phyloP scores from a whole-genome alignment of 495 filamentous ascomycete genomes.

The Talaromyces nanjingensis region DNA sequence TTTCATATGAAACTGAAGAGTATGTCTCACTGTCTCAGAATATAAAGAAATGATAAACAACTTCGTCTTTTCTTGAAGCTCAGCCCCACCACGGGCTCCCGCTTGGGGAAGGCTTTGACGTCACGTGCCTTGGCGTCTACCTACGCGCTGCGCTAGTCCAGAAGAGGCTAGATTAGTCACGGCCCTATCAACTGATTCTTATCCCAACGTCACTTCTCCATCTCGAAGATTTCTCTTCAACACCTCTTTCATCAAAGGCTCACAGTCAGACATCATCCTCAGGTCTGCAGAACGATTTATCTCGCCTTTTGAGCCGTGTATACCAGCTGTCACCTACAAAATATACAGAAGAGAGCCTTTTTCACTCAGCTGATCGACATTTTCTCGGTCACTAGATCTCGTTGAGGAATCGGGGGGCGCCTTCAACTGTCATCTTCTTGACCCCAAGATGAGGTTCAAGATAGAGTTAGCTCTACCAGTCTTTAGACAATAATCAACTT shows the following conservation, averaged over 20 bases:
- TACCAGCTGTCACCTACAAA: not conserved
- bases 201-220: not conserved
- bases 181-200: not conserved
- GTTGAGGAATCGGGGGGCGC: slow-evolving; percentile 5
- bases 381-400: not conserved
- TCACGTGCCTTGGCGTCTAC: slow-evolving; percentile 35
- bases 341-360: not conserved
- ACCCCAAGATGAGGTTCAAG: slow-evolving; percentile 82
- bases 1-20: not conserved
- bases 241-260: not conserved
- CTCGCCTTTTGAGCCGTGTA: not conserved
- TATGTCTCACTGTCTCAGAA: not conserved
- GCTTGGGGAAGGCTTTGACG: slow-evolving; percentile 1
- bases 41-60: not conserved
- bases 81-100: slow-evolving; percentile 8
- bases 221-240: not conserved
- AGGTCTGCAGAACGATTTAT: not conserved
- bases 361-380: not conserved
- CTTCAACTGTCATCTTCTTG: slow-evolving; percentile 10
- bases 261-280: not conserved
- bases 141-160: not conserved
- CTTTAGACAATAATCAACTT: slow-evolving; percentile 8
- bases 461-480: slow-evolving; percentile 62
- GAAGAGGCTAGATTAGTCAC: slow-evolving; percentile 1
- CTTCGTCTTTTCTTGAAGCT: not conserved